Evolutionary conservation across 257 asterid genomes (phyloP), one percentile per base, ranked within the genome.

Genomic region (Petunia axillaris): DNA sequence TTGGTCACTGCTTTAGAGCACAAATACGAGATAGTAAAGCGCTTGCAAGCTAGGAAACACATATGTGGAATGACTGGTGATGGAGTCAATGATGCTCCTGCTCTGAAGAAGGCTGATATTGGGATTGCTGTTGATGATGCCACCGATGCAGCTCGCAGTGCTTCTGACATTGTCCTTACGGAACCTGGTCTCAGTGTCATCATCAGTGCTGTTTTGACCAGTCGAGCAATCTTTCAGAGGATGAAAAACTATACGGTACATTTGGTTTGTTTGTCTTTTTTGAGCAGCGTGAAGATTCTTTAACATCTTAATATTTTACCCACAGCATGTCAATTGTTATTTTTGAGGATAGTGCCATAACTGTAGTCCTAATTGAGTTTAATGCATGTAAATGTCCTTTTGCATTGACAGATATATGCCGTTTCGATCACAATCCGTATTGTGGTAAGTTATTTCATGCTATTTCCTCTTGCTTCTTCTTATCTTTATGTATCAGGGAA

Each of bases 41-140:
- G 99, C 76, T 91, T 95, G 80, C 99, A 95, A 90, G 97, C 99
- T 10, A 90, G 98, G 82, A 95, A 95, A 77, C 99, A 95, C 84
- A 93, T 95, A 25, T 95, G 99, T 81, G 99, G 99, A 82, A 95
- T 95, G 99, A 95, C 98, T 15, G 99, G 99, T 75, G 99, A 95
- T 86, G 99, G 99, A 44, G 99, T 95, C 60, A 95, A 95, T 40
- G 99, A 95, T 52, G 99, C 99, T 64, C 99, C 99, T 75, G 99
- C 99, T 64, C 84, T 95, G 75, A 95, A 95, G 85, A 95, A 91
- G 85, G 99, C 99, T 4, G 99, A 95, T 84, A 95, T 95, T 43
- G 99, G 99, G 55, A 95, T 95, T 81, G 99, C 99, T 73, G 99
- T 95, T 64, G 98, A 89, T 63, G 99, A 95, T 89, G 99, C 99